A percentile compares a stretch with the other conserved stretches of the same genome.
Evolutionary conservation across 495 filamentous ascomycete genomes (phyloP).

Genomic region (Hypoxylon perforatum): DNA sequence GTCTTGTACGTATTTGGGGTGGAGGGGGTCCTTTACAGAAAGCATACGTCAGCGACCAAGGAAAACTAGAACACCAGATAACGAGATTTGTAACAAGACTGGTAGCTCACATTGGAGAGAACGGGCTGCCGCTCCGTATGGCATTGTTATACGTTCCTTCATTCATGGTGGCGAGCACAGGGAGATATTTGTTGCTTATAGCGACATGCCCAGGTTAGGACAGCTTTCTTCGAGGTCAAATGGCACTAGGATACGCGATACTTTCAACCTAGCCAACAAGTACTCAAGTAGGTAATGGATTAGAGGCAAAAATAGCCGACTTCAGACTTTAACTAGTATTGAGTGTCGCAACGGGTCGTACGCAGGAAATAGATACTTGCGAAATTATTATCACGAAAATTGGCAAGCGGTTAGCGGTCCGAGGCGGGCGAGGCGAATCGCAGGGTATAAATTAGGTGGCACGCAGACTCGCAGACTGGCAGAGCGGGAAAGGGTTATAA

Average conservation of each 20-base stretch:
- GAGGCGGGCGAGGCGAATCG: conserved; percentile 31
- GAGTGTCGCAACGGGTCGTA: neutral
- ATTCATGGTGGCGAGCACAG: conserved; percentile 38
- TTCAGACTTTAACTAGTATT: neutral
- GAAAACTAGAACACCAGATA: neutral
- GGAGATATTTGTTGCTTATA: conserved; percentile 20
- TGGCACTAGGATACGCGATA: too few relatives aligned
- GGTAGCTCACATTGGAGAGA: conserved; percentile 37
- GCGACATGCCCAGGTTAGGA: conserved; percentile 27
- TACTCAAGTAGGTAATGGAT: too few relatives aligned
- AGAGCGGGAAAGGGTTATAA: conserved; percentile 32
- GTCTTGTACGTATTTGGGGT: conserved; percentile 61
- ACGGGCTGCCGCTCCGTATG: conserved; percentile 40
- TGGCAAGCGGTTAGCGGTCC: conserved; percentile 12
- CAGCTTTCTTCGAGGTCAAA: too few relatives aligned
- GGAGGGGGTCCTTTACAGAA: conserved; percentile 44
- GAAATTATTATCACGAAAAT: conserved; percentile 7
- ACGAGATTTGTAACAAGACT: neutral
- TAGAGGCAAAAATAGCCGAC: too few relatives aligned
- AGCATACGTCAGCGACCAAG: conserved; percentile 30
- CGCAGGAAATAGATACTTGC: neutral
- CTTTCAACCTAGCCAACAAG: too few relatives aligned
- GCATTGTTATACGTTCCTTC: conserved; percentile 47
- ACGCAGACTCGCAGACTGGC: too few relatives aligned
- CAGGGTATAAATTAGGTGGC: conserved; percentile 17